phyloP scores from a whole-genome alignment of 2,329 filamentous ascomycete genomes.

The Spiromastix sp. region DNA sequence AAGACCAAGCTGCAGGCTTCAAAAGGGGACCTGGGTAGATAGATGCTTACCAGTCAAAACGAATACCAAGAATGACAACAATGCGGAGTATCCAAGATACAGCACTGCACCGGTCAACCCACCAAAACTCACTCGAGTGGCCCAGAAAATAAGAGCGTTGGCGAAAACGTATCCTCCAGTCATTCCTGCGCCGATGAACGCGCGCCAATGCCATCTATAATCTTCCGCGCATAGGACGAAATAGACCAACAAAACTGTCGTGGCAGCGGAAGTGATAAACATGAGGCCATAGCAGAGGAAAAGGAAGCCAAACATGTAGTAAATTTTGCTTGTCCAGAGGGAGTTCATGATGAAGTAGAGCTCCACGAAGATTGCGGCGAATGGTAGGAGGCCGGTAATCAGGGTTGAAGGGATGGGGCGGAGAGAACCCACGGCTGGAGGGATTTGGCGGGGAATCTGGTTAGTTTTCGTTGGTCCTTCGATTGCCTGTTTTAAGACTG shows the following conservation, averaged over 20 bases:
- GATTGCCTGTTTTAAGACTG: slow-evolving; percentile 39
- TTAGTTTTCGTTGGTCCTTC: slow-evolving; percentile 85
- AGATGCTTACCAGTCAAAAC: slow-evolving; percentile 72
- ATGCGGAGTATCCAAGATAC: slow-evolving; percentile 83
- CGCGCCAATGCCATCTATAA: slow-evolving; percentile 98
- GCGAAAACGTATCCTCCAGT: slow-evolving; percentile 86
- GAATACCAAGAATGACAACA: slow-evolving; percentile 86
- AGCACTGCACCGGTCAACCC: slow-evolving; percentile 78
- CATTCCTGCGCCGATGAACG: slow-evolving; percentile 83
- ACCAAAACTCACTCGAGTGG: slow-evolving; percentile 75
- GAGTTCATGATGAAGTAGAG: slow-evolving; percentile 99
- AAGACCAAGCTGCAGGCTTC: slow-evolving; percentile 4
- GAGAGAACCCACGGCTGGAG: slow-evolving; percentile 71
- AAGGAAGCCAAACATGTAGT: slow-evolving; percentile 99
- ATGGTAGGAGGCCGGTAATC: slow-evolving; percentile 83
- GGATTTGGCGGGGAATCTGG: slow-evolving; percentile 95
- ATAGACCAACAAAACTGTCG: slow-evolving; percentile 90
- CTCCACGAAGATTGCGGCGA: slow-evolving; percentile 95
- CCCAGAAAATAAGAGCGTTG: slow-evolving; percentile 84
- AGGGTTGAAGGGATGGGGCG: slow-evolving; percentile 82
- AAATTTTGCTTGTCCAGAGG: slow-evolving; percentile 97
- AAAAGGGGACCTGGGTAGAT: slow-evolving; percentile 4
- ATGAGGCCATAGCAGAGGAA: slow-evolving; percentile 97
- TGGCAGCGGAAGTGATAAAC: slow-evolving; percentile 87
- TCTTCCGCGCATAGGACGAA: slow-evolving; percentile 94